Percentiles rank a stretch among this genome's conserved stretches.
These are phyloP conservation scores for Suillus subaureus DNA, from an alignment of 768 basidiomycete genomes.

Conservation along the genomic window DNA sequence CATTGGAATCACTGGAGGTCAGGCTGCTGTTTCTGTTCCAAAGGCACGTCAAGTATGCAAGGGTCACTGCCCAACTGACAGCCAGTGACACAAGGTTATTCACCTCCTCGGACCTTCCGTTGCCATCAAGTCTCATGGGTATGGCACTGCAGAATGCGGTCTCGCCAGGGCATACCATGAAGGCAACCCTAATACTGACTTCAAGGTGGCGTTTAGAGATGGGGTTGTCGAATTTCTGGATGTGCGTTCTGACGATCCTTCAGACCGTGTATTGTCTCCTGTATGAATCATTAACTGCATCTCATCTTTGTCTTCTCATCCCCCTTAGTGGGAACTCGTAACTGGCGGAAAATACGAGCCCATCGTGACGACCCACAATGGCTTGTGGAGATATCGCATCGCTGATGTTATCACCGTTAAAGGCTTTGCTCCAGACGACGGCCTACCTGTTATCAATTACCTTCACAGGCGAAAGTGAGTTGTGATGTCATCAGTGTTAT, in stretches of 20 bases:
- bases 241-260: not conserved
- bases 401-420: constrained; percentile 10
- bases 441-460: constrained; percentile 9
- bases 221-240: constrained; percentile 15
- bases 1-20: constrained; percentile 8
- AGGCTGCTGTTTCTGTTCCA: constrained; percentile 4
- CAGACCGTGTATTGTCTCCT: not conserved
- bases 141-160: not conserved
- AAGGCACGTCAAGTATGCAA: not conserved
- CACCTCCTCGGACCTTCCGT: constrained; percentile 9
- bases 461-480: not conserved
- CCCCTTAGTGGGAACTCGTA: not conserved
- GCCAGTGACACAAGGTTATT: not conserved
- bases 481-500: not conserved
- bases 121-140: constrained; percentile 4
- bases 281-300: constrained; percentile 4
- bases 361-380: not conserved
- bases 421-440: constrained; percentile 14
- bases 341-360: not conserved
- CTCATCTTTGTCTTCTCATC: not conserved
- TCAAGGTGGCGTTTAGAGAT: constrained; percentile 11
- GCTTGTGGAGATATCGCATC: constrained; percentile 12
- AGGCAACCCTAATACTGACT: constrained; percentile 9
- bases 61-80: not conserved
- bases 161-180: constrained; percentile 9